Percentiles rank a stretch among this genome's conserved stretches.
These are phyloP conservation scores for Posidonia australis DNA, from an alignment of 106 monocot genomes.

Conservation along the genomic window DNA sequence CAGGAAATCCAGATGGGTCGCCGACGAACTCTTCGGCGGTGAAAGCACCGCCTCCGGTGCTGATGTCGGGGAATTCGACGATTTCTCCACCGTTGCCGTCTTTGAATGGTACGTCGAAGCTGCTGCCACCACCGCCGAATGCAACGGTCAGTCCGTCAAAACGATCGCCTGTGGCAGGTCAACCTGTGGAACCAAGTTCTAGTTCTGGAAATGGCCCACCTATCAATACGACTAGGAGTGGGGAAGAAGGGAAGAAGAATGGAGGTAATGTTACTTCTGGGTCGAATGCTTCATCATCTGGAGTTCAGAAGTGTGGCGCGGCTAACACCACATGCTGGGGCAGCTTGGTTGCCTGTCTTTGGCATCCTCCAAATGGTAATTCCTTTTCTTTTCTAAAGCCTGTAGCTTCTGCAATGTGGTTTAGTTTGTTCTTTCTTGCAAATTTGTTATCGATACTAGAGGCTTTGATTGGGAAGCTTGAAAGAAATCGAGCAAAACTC, in stretches of 20 bases:
- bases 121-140: not conserved
- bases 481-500: too few species aligned
- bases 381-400: not conserved
- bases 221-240: not conserved
- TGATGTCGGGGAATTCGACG: not conserved
- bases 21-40: not conserved
- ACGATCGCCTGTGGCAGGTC: not conserved
- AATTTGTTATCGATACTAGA: too few species aligned
- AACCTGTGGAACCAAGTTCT: not conserved
- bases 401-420: too few species aligned
- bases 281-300: not conserved
- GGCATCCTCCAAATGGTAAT: conserved; percentile 7
- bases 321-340: not conserved
- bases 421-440: too few species aligned
- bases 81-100: not conserved
- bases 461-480: too few species aligned
- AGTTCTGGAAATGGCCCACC: not conserved
- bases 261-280: not conserved
- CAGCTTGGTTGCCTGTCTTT: conserved; percentile 4
- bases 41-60: not conserved
- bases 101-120: not conserved
- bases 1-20: not conserved
- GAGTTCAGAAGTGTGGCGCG: conserved; percentile 3
- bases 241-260: not conserved
- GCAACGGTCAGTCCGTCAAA: not conserved